phyloP scores from a whole-genome alignment of 2,329 filamentous ascomycete genomes.

The Phoma sp. region DNA sequence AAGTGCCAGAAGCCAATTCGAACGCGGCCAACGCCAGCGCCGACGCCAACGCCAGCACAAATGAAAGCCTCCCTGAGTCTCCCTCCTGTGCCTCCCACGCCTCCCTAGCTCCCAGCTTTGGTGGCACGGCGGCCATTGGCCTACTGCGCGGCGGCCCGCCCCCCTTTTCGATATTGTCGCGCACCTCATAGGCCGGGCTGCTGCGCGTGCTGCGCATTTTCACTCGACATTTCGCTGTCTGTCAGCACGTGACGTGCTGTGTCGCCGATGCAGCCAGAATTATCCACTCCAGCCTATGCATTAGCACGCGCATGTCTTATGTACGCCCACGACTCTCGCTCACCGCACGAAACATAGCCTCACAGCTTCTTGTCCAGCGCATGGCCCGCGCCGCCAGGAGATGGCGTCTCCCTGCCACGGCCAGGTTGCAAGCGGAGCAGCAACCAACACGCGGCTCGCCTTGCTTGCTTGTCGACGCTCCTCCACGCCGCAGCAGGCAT shows the following conservation, averaged over 20 bases:
- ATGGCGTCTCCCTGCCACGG: constrained; percentile 2
- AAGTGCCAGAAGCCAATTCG: constrained; percentile 6
- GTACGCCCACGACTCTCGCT: constrained; percentile 29
- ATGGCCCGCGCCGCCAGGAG: constrained; percentile 8
- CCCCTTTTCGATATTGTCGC: constrained; percentile 38
- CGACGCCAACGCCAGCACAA: neutral
- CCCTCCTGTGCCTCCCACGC: no score
- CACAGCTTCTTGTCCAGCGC: constrained; percentile 11
- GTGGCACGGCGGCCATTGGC: constrained; percentile 27
- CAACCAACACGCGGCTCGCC: constrained; percentile 4
- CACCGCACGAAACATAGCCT: constrained; percentile 17
- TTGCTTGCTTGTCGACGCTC: constrained; percentile 2
- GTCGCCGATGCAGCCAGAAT: constrained; percentile 22
- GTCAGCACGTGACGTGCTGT: constrained; percentile 30
- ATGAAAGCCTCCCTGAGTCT: neutral
- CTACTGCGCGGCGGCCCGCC: constrained; percentile 16
- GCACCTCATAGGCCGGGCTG: constrained; percentile 17
- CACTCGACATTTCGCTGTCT: constrained; percentile 5
- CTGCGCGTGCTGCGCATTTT: constrained; percentile 15
- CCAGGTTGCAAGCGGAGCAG: neutral
- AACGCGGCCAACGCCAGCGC: constrained; percentile 2
- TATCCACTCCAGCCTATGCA: constrained; percentile 25
- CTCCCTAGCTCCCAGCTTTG: constrained; percentile 1
- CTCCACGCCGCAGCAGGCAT: neutral
- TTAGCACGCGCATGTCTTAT: constrained; percentile 34